Evolutionary conservation across 768 basidiomycete species (phyloP), one percentile per base, ranked within the genome.

Genomic region (Boletellus ananiceps): DNA sequence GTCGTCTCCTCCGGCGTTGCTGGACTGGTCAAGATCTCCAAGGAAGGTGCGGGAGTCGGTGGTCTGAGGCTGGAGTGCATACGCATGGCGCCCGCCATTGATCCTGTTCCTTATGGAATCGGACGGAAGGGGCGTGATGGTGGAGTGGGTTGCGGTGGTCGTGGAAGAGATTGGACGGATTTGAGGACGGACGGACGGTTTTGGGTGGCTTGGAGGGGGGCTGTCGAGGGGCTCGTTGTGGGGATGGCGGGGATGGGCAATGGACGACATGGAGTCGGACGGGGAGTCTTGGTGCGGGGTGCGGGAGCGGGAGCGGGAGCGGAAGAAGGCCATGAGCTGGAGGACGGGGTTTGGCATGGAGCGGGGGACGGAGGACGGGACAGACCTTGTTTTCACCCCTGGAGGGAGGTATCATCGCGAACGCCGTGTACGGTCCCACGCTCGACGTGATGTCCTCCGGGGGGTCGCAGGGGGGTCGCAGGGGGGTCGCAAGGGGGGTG

Each of bases 121-220:
- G 21, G 78, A 78, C 0, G 80, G 79, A 14, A 70, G 68, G n/a
- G 82, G 81, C 6, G 77, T 80, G 47, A 81, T 71, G 5, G 84
- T 84, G 16, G 77, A 73, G 57, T 79, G 78, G 2, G 84, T 84
- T 1, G 79, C 76, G 15, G 79, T 79, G 0, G 84, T 84, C 0
- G 79, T 81, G 18, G 81, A 77, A 3, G 84, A 86, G 19, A 88
- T 68, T 4, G 86, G 86, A 6, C 85, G 78, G 18, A 79, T 82
- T 51, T 72, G 70, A 49, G 68, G 61, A 18, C 82, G 76, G 5
- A 76, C 69, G 21, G 70, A 56, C 1, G 81, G 78, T 59, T 79
- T 66, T 18, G 44, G 7, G 15, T 61, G 62, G 45, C 57, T 68
- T 2, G 62, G 57, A 0, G 61, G 51, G 2, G 52, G 54, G 15